Percentiles rank a stretch among this genome's conserved stretches.
Evolutionary conservation across 805 yeast genomes (phyloP).

Genomic region (Kuraishia piskuri): DNA sequence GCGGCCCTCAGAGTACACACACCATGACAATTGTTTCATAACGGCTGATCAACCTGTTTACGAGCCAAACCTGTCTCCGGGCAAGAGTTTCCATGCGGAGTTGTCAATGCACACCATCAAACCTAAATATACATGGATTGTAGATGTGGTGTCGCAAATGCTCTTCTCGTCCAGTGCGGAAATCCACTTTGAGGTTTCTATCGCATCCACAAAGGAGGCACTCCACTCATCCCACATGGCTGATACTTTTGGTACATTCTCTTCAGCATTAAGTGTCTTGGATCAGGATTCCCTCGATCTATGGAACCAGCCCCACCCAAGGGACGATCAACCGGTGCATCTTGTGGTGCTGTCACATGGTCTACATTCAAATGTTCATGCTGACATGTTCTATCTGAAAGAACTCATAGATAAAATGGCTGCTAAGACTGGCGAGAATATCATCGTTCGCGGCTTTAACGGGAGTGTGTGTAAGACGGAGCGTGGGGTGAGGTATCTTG

Average conservation of each 20-base stretch:
- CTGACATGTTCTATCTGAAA: constrained; percentile 83
- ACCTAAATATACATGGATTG: constrained; percentile 57
- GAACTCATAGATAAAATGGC: constrained; percentile 58
- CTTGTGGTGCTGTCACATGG: constrained; percentile 88
- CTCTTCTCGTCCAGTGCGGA: constrained; percentile 61
- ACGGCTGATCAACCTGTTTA: constrained; percentile 73
- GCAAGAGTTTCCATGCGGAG: constrained; percentile 52
- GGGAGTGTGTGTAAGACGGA: constrained; percentile 87
- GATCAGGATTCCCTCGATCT: constrained; percentile 55
- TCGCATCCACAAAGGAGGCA: constrained; percentile 37
- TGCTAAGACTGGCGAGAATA: constrained; percentile 42
- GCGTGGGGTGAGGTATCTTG: constrained; percentile 77
- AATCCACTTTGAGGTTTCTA: constrained; percentile 55
- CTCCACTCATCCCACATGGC: constrained; percentile 17
- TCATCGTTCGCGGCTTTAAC: constrained; percentile 74
- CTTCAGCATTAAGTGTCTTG: constrained; percentile 34
- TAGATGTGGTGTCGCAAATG: constrained; percentile 77
- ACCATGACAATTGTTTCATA: constrained; percentile 41
- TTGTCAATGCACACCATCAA: constrained; percentile 58
- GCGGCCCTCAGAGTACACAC: constrained; percentile 55
- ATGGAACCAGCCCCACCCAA: constrained; percentile 63
- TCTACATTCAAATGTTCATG: constrained; percentile 78
- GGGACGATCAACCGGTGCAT: constrained; percentile 54
- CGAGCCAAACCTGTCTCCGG: constrained; percentile 66
- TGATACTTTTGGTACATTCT: constrained; percentile 13